phyloP scores from a whole-genome alignment of 495 filamentous ascomycete species.

The Aspergillus steynii region DNA sequence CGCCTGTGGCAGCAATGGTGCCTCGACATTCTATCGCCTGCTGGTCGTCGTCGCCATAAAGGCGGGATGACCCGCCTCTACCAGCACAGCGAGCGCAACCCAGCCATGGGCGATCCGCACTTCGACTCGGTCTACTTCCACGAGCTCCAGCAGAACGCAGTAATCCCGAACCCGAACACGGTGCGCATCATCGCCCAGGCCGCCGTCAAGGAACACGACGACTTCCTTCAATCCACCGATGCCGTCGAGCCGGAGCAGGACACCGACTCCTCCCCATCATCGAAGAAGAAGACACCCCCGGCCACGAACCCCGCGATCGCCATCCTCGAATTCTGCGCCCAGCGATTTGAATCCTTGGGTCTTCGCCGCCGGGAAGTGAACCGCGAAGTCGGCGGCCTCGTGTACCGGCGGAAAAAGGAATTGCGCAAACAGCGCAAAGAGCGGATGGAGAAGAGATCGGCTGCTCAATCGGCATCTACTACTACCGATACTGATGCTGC shows the following conservation, averaged over 20 bases:
- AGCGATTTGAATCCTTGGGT: slow-evolving; percentile 32
- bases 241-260: no score
- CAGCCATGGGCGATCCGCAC: slow-evolving; percentile 25
- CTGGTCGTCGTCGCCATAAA: slow-evolving; percentile 23
- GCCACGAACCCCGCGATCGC: slow-evolving; percentile 15
- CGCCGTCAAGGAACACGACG: slow-evolving; percentile 35
- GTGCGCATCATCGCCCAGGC: slow-evolving; percentile 42
- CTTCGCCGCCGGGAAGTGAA: slow-evolving; percentile 35
- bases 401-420: slow-evolving; percentile 23
- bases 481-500: neutral
- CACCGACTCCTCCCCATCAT: no score
- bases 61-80: slow-evolving; percentile 34
- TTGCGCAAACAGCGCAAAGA: slow-evolving; percentile 1
- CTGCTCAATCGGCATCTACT: neutral
- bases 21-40: slow-evolving; percentile 24
- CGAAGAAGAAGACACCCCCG: neutral
- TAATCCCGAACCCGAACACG: slow-evolving; percentile 41
- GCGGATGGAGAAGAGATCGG: neutral
- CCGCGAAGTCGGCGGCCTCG: slow-evolving; percentile 35
- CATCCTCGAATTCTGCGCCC: slow-evolving; percentile 40
- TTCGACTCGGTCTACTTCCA: slow-evolving; percentile 32
- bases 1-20: slow-evolving; percentile 48
- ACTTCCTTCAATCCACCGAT: neutral
- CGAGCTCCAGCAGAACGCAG: slow-evolving; percentile 27
- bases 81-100: slow-evolving; percentile 23